Base-by-base conservation (phyloP, 129 eudicot genomes). In the Chrysanthemum seticuspe region DNA sequence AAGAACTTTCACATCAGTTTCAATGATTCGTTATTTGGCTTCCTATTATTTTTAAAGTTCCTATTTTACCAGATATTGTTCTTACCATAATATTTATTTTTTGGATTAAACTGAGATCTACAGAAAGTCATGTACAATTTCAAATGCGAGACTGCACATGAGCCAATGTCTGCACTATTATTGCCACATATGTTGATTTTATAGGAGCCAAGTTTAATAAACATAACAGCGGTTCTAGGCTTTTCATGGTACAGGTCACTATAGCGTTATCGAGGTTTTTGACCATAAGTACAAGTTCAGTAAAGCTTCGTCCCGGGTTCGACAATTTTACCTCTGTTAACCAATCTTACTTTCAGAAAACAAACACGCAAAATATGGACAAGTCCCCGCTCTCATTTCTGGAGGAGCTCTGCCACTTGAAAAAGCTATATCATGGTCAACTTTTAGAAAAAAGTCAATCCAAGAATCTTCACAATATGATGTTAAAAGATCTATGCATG, bases 91-190 rank as follows among this genome's bases (percentile, higher is more conserved):
- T 60, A 16, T 1, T 48, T 45, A 18, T 54, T 58, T 27, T 76
- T 69, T 75, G 77, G 59, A 44, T 67, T 71, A 59, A 78, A 49
- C 85, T 90, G 98, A 87, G 98, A 93, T 82, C 70, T 93, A 65
- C 97, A 90, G 75, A 93, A 84, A 73, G 98, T 97, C 19, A 93
- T 97, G 57, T 86, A 62, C 75, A 93, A 93, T 70, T 93, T 93
- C 73, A 90, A 97, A 25, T 85, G 96, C 23, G 75, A 87, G 83
- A 93, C 88, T 66, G 98, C 96, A 15, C 91, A 90, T 77, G 98
- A 97, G 59, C 92, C 98, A 74, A 29, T 29, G 5, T 29, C 34
- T 3, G 5, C 34, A 1, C 27, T 25, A 25, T 25, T 25, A 25
- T 25, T 25, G 27, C 27, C 27, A 25, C 27, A 25, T 25, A 25